Base-by-base conservation (phyloP, 192 early-diverging fungal genomes). In the Backusella morwellensis region DNA sequence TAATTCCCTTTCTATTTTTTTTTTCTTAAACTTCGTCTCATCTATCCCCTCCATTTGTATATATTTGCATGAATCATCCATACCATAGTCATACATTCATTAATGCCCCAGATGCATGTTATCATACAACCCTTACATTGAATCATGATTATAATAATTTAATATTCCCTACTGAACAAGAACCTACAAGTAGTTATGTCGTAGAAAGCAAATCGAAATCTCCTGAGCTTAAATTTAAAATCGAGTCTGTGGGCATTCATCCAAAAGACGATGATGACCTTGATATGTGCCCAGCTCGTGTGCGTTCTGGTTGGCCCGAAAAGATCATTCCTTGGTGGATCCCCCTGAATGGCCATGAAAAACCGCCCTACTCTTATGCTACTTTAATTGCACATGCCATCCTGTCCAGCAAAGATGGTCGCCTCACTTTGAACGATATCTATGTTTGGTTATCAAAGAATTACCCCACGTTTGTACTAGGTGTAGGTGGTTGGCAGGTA, bases 311-410 rank as follows among this genome's bases (percentile, higher is more conserved):
- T 34, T 72, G 66, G 59, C 76, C 76, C 0, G 42, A 69, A 7
- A 59, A 72, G 6, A 77, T 77, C 19, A 68, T 73, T 50, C 77
- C 77, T 34, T 78, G 71, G 52, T 80, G 79, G 79, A 71, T 44
- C 32, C 75, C 79, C 6, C 6, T 38, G 1, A 50, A 68, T 6
- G 1, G 5, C 21, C 19, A 40, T 56, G 80, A 81, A 38, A 81
- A 81, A 35, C 95, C 95, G 5, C 85, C 93, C 12, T 89, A 92
- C 67, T 92, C 94, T 0, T 97, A 97, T 81, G 91, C 93, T 7
- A 90, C 86, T 29, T 77, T 97, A 11, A 95, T 97, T 34, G 88
- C 90, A 0, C 88, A 96, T 54, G 96, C 93, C 1, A 94, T 97
- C 63, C 42, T 91, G 6, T 77, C 85, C 6, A 86, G 86, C 12